Evolutionary conservation across 2,329 filamentous ascomycete species (phyloP).

Genomic region (Neobulgaria alba): DNA sequence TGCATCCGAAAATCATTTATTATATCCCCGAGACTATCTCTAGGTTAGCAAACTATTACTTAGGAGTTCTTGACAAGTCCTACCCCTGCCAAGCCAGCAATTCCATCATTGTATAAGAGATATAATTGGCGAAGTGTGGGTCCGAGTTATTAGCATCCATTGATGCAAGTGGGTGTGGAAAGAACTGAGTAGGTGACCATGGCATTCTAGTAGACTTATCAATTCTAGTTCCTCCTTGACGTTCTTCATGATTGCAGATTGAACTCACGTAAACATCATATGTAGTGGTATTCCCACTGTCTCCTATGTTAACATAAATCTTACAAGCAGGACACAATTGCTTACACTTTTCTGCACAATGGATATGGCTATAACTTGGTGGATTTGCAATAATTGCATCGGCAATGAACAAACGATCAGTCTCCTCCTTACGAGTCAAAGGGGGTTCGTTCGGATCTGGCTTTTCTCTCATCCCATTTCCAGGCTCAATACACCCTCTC

Average conservation of each 20-base stretch:
- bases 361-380: constrained; percentile 66
- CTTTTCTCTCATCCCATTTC: constrained; percentile 44
- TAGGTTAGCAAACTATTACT: constrained; percentile 31
- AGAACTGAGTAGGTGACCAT: constrained; percentile 17
- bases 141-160: constrained; percentile 37
- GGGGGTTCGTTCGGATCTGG: background rate
- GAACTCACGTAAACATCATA: constrained; percentile 77
- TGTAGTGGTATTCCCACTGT: constrained; percentile 70
- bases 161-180: constrained; percentile 16
- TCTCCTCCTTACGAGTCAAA: constrained; percentile 1
- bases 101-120: constrained; percentile 45
- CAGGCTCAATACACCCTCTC: constrained; percentile 71
- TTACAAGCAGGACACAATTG: no score
- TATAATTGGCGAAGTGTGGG: constrained; percentile 51
- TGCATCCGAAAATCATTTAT: constrained; percentile 65
- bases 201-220: constrained; percentile 16
- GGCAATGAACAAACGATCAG: constrained; percentile 51
- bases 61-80: constrained; percentile 29
- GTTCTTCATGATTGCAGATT: constrained; percentile 70
- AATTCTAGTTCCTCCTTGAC: background rate
- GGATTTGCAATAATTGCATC: constrained; percentile 78
- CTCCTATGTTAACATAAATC: no score
- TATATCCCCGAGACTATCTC: constrained; percentile 47
- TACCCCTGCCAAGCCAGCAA: constrained; percentile 62
- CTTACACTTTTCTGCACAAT: constrained; percentile 68